Evolutionary conservation across 352 stramenopile genomes (phyloP).

Genomic region (Phytophthora fragariaefolia): DNA sequence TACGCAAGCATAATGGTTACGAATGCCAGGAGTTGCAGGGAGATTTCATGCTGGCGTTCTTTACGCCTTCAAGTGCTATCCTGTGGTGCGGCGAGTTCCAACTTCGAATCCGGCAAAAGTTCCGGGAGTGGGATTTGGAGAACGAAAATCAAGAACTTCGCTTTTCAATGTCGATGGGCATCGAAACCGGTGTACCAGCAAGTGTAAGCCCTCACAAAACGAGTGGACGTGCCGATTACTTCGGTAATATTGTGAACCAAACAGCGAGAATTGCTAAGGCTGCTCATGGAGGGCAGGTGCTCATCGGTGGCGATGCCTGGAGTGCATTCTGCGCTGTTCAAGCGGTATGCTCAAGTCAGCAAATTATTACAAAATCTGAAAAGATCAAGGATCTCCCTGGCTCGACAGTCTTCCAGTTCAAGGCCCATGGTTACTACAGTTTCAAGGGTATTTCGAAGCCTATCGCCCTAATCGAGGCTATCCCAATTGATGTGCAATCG

Average conservation of each 20-base stretch:
- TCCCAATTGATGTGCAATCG: slow-evolving; percentile 70
- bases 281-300: slow-evolving; percentile 76
- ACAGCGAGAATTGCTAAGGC: slow-evolving; percentile 89
- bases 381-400: slow-evolving; percentile 51
- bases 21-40: slow-evolving; percentile 90
- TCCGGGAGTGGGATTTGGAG: slow-evolving; percentile 77
- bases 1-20: slow-evolving; percentile 87
- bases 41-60: slow-evolving; percentile 91
- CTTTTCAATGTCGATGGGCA: slow-evolving; percentile 90
- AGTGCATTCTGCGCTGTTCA: slow-evolving; percentile 59
- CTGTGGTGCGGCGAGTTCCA: slow-evolving; percentile 90
- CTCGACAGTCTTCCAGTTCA: slow-evolving; percentile 84
- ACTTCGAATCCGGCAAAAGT: slow-evolving; percentile 76
- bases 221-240: slow-evolving; percentile 88
- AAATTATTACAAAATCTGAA: slow-evolving; percentile 52
- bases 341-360: slow-evolving; percentile 36
- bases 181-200: slow-evolving; percentile 81
- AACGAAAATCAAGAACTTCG: slow-evolving; percentile 80
- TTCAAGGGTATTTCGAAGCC: slow-evolving; percentile 89
- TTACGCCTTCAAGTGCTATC: slow-evolving; percentile 80
- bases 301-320: slow-evolving; percentile 86
- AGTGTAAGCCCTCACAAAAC: slow-evolving; percentile 91
- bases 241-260: slow-evolving; percentile 91
- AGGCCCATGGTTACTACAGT: slow-evolving; percentile 79
- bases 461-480: slow-evolving; percentile 82